Evolutionary conservation across 768 basidiomycete species (phyloP).

Genomic region (Lactifluus hygrophoroides): DNA sequence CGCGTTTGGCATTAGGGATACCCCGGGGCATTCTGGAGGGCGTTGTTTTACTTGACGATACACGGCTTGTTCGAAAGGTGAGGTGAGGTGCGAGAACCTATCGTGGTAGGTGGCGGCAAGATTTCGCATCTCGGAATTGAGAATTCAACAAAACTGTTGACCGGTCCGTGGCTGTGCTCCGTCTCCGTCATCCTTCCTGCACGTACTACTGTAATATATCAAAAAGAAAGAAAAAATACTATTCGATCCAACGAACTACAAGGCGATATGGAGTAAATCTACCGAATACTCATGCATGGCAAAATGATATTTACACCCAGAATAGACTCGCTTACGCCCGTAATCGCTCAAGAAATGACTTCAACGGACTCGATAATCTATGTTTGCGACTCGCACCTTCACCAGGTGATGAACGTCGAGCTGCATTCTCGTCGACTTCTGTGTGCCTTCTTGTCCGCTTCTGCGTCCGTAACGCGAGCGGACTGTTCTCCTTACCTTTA

Average conservation of each 20-base stretch:
- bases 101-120: background rate
- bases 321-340: constrained; percentile 3
- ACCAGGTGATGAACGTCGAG: constrained; percentile 6
- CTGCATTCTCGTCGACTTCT: constrained; percentile 14
- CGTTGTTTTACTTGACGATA: background rate
- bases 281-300: background rate
- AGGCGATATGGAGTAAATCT: background rate
- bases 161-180: background rate
- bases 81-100: background rate
- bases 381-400: constrained; percentile 7
- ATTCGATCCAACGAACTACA: background rate
- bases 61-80: background rate
- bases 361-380: constrained; percentile 18
- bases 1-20: constrained; percentile 69
- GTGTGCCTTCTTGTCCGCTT: constrained; percentile 1
- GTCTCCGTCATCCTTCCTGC: background rate
- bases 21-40: constrained; percentile 62
- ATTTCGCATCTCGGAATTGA: background rate
- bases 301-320: background rate
- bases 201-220: background rate
- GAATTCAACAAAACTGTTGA: background rate
- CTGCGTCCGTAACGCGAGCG: constrained; percentile 2
- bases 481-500: constrained; percentile 18
- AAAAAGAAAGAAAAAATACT: background rate
- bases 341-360: constrained; percentile 15